Base-by-base conservation (phyloP, 2,329 filamentous ascomycete species). In the Venturia aucupariae region DNA sequence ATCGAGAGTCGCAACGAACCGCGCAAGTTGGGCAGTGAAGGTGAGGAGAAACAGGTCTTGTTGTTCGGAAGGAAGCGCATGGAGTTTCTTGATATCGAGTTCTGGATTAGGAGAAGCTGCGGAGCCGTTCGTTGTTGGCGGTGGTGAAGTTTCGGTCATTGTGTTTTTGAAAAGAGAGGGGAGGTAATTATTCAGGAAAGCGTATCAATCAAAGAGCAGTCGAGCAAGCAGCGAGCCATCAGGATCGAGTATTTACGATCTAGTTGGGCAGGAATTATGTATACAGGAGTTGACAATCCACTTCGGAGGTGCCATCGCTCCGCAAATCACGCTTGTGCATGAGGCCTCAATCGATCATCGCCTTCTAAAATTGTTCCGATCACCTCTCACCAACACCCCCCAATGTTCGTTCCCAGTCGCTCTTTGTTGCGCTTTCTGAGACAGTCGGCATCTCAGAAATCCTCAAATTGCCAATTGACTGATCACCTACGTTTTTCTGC, bases 11-110 rank as follows among this genome's bases (percentile, higher is more conserved):
- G 86, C 82, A 55, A 96, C 89, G 81, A 97, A 90, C 69, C 88
- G 89, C 67, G 86, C 88, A 64, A 99, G 82, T 66, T 89, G 86
- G 35, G 92, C 89, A 42, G 92, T 89, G 73, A 95, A 97, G 32
- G 88, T 95, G 66, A 99, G 82, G 67, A 99, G 84, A 75, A 94
- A 95, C 15, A 99, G 85, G 72, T 97, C 92, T 77, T 99, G 94
- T 75, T 99, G 94, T 78, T 99, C 94, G 63, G 90, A 86, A 54
- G 93, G 90, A 59, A 97, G 85, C 62, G 90, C 84, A 76, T 96
- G 89, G 60, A 99, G 86, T 81, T 96, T 96, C 71, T 87, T 80
- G 69, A 96, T 79, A 74, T 99, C 92, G 75, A 99, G 89, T 80
- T 96, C 90, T 61, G 87, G 88, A 72, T 85, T 87, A 65, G 78